Evolutionary conservation across 2,329 filamentous ascomycete genomes (phyloP).

Genomic region (Sporothrix pallida): DNA sequence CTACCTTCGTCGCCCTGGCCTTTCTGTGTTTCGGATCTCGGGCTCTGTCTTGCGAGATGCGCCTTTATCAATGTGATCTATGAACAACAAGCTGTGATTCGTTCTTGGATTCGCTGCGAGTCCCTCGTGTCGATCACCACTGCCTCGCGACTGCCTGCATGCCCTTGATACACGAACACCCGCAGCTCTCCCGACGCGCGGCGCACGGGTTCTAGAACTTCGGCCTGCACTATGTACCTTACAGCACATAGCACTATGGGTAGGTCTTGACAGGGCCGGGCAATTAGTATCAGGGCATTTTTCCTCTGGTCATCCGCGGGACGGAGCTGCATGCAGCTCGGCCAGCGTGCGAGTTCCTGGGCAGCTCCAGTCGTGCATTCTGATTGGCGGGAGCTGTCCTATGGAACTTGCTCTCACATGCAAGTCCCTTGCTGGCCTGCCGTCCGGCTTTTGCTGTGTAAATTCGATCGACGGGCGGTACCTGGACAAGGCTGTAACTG

Average conservation of each 20-base stretch:
- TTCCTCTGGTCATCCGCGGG: not conserved
- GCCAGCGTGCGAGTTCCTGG: not conserved
- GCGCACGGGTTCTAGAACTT: constrained; percentile 13
- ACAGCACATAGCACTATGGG: not conserved
- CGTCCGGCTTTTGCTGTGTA: not conserved
- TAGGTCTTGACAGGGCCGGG: not conserved
- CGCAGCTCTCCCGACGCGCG: constrained; percentile 1
- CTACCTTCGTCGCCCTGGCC: too few species aligned
- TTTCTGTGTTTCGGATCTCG: constrained; percentile 4
- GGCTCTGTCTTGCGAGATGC: constrained; percentile 12
- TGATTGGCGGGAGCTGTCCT: constrained; percentile 5
- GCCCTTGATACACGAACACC: not conserved
- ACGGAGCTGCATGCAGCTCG: not conserved
- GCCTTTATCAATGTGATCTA: not conserved
- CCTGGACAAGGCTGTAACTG: constrained; percentile 15
- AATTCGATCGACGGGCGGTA: not conserved
- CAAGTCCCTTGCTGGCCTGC: not conserved
- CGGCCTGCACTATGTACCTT: not conserved
- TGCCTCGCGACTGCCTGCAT: not conserved
- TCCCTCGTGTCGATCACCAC: not conserved
- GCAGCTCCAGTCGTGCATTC: not conserved
- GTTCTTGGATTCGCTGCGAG: constrained; percentile 2
- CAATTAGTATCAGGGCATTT: not conserved
- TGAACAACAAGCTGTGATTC: not conserved
- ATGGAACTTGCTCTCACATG: not conserved